A percentile compares a stretch with the other conserved stretches of the same genome.
phyloP scores from a whole-genome alignment of 179 eudicot species.

The Pouteria campechiana region DNA sequence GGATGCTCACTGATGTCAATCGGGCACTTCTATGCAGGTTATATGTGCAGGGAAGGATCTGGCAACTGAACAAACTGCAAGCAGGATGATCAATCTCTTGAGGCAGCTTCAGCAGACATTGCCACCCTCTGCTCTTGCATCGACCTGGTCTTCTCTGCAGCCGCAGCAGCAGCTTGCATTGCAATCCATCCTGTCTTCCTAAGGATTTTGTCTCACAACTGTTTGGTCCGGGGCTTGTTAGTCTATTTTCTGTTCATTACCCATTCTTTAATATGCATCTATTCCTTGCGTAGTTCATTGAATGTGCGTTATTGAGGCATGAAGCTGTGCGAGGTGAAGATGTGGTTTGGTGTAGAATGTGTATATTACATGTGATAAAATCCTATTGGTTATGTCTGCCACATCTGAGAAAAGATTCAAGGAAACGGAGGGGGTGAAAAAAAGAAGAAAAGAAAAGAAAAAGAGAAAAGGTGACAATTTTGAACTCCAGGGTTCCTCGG shows the following conservation, averaged over 20 bases:
- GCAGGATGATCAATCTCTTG: slow-evolving; percentile 64
- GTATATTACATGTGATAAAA: slow-evolving; percentile 8
- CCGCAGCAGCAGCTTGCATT: slow-evolving; percentile 88
- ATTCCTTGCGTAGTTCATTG: slow-evolving; percentile 7
- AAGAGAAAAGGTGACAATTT: too few relatives aligned
- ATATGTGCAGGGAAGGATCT: slow-evolving; percentile 83
- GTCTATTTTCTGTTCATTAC: slow-evolving; percentile 12
- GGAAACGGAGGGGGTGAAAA: neutral
- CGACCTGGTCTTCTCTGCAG: slow-evolving; percentile 76
- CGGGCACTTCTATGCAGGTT: slow-evolving; percentile 32
- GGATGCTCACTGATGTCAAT: neutral
- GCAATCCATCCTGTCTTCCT: slow-evolving; percentile 70
- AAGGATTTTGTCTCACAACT: slow-evolving; percentile 3
- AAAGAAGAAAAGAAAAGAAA: too few relatives aligned
- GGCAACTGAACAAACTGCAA: slow-evolving; percentile 81
- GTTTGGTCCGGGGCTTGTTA: slow-evolving; percentile 6
- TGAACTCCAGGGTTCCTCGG: slow-evolving; percentile 3
- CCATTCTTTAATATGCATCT: slow-evolving; percentile 34
- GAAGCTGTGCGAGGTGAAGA: slow-evolving; percentile 11
- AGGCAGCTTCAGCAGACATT: slow-evolving; percentile 83
- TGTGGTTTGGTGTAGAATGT: slow-evolving; percentile 20
- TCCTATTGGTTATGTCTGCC: too few relatives aligned
- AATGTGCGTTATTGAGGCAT: slow-evolving; percentile 13
- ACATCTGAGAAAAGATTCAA: neutral
- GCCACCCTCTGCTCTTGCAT: slow-evolving; percentile 71